Evolutionary conservation across 2,329 filamentous ascomycete species (phyloP).

Genomic region (Ploettnerulaceae sp.): DNA sequence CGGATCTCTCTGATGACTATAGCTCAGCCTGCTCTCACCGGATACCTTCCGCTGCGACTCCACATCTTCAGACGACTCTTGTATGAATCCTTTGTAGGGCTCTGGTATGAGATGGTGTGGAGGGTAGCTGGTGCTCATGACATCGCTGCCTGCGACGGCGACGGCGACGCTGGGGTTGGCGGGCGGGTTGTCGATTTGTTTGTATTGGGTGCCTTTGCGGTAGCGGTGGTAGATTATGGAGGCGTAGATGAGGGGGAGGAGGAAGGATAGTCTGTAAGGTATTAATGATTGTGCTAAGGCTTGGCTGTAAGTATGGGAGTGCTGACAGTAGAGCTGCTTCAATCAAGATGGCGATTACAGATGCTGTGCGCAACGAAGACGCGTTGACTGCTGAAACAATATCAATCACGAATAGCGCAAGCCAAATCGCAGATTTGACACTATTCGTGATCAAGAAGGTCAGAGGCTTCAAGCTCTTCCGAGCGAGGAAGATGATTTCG

Average conservation of each 20-base stretch:
- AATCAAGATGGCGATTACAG: conserved; percentile 13
- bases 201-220: conserved; percentile 13
- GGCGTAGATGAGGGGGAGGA: conserved; percentile 28
- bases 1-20: conserved; percentile 23
- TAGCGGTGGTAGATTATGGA: conserved; percentile 21
- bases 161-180: conserved; percentile 1
- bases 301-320: neutral
- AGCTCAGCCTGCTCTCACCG: conserved; percentile 14
- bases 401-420: conserved; percentile 18
- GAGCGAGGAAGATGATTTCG: conserved; percentile 27
- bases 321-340: conserved; percentile 23
- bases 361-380: conserved; percentile 2
- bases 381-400: conserved; percentile 14
- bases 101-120: conserved; percentile 1
- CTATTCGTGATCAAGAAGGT: conserved; percentile 25
- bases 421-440: conserved; percentile 23
- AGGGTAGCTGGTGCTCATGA: no score
- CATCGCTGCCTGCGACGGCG: no score
- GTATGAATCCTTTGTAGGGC: conserved; percentile 9
- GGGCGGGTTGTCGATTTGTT: conserved; percentile 8
- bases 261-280: conserved; percentile 21
- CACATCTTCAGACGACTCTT: neutral
- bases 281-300: neutral
- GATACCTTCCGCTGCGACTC: neutral
- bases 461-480: conserved; percentile 22